phyloP scores from a whole-genome alignment of 2,329 filamentous ascomycete genomes.

The Teratosphaeria pseudoeucalypti region DNA sequence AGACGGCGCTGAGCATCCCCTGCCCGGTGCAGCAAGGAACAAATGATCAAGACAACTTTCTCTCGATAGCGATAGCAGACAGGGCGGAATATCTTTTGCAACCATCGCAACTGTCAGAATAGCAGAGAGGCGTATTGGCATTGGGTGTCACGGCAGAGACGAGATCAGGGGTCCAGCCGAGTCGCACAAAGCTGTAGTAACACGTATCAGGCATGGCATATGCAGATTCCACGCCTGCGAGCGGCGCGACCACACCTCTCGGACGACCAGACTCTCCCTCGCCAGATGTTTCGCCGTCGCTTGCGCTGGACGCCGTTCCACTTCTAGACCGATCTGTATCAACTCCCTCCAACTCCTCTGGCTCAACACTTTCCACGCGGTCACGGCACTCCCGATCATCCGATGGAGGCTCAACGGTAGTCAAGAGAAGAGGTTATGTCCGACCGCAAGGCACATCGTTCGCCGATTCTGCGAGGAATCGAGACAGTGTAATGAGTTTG shows the following conservation, averaged over 20 bases:
- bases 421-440: conserved; percentile 68
- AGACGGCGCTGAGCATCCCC: not conserved
- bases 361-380: conserved; percentile 34
- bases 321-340: conserved; percentile 56
- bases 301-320: conserved; percentile 50
- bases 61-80: not conserved
- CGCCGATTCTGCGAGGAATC: conserved; percentile 75
- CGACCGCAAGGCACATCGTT: conserved; percentile 81
- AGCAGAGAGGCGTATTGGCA: not conserved
- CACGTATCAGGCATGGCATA: conserved; percentile 27
- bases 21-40: not conserved
- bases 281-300: conserved; percentile 51
- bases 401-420: conserved; percentile 31
- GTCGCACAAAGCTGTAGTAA: not conserved
- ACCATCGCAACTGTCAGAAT: not conserved
- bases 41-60: not conserved
- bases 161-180: not conserved
- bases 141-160: not conserved
- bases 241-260: conserved; percentile 17
- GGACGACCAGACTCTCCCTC: conserved; percentile 51
- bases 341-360: conserved; percentile 45
- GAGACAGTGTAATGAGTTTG: conserved; percentile 91
- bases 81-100: not conserved
- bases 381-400: conserved; percentile 44
- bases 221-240: conserved; percentile 13